These are phyloP conservation scores for Artemisia argyi DNA, from an alignment of 129 eudicot species.

Conservation along the genomic window DNA sequence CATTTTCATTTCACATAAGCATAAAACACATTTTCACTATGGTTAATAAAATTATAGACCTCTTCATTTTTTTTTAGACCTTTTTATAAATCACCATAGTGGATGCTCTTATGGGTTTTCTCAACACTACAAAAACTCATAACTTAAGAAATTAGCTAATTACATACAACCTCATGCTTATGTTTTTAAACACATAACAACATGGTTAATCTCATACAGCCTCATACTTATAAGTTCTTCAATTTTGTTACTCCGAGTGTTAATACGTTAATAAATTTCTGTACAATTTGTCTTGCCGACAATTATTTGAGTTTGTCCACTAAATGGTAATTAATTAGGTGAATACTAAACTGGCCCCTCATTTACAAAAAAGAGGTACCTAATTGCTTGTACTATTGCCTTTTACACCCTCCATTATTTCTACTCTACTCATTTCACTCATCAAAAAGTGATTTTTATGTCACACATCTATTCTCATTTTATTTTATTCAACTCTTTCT, in stretches of 20 bases:
- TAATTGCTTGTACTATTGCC: conserved; percentile 36
- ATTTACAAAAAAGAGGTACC: conserved; percentile 24
- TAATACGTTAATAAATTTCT: neutral
- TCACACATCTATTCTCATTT: conserved; percentile 38
- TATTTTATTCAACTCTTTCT: conserved; percentile 30
- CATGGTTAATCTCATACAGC: too few species aligned
- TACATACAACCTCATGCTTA: too few species aligned
- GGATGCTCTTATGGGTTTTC: too few species aligned
- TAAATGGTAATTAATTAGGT: conserved; percentile 48
- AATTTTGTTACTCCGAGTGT: conserved; percentile 1
- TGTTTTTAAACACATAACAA: too few species aligned
- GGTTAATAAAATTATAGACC: too few species aligned
- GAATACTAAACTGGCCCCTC: conserved; percentile 39
- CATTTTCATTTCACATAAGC: too few species aligned
- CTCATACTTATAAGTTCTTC: too few species aligned
- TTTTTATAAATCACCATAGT: too few species aligned
- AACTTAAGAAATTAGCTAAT: too few species aligned
- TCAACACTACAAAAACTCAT: too few species aligned
- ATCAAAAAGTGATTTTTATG: conserved; percentile 44
- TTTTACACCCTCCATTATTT: conserved; percentile 42
- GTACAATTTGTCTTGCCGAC: conserved; percentile 51
- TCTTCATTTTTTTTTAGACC: too few species aligned
- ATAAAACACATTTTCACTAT: too few species aligned
- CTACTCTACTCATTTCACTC: conserved; percentile 50
- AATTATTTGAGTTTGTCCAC: conserved; percentile 53